phyloP scores from a whole-genome alignment of 768 basidiomycete genomes.

The Postia placenta region DNA sequence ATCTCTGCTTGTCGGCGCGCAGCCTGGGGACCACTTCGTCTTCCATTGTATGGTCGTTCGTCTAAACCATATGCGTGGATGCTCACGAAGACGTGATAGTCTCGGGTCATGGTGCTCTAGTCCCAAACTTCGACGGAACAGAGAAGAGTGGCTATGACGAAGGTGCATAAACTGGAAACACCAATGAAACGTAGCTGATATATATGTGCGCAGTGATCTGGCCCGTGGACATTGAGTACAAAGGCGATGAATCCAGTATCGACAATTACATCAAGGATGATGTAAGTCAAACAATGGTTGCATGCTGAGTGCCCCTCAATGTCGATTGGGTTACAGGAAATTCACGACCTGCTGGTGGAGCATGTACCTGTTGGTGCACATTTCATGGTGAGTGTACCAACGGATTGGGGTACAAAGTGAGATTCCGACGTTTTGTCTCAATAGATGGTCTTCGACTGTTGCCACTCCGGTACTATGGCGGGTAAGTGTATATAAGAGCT shows the following conservation, averaged over 20 bases:
- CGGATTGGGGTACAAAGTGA: neutral
- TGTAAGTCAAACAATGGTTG: slow-evolving; percentile 7
- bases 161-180: slow-evolving; percentile 26
- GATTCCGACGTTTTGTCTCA: neutral
- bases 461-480: slow-evolving; percentile 10
- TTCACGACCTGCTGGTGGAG: slow-evolving; percentile 18
- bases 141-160: slow-evolving; percentile 51
- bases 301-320: no score
- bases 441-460: slow-evolving; percentile 7
- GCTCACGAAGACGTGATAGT: slow-evolving; percentile 22
- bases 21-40: slow-evolving; percentile 46
- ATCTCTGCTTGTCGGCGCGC: slow-evolving; percentile 36
- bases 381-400: slow-evolving; percentile 15
- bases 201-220: slow-evolving; percentile 15
- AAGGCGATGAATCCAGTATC: slow-evolving; percentile 5
- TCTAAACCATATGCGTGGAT: neutral
- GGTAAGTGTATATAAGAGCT: slow-evolving; percentile 1
- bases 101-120: slow-evolving; percentile 46
- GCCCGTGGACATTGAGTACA: slow-evolving; percentile 13
- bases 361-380: slow-evolving; percentile 16
- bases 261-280: slow-evolving; percentile 21
- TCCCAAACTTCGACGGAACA: slow-evolving; percentile 33
- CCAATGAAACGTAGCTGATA: neutral
- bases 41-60: slow-evolving; percentile 46
- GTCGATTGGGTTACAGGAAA: slow-evolving; percentile 10